Percentiles rank a stretch among this genome's conserved stretches.
Evolutionary conservation across 371 early-diverging fungal genomes (phyloP).

Genomic region (Phascolomyces articulosus): DNA sequence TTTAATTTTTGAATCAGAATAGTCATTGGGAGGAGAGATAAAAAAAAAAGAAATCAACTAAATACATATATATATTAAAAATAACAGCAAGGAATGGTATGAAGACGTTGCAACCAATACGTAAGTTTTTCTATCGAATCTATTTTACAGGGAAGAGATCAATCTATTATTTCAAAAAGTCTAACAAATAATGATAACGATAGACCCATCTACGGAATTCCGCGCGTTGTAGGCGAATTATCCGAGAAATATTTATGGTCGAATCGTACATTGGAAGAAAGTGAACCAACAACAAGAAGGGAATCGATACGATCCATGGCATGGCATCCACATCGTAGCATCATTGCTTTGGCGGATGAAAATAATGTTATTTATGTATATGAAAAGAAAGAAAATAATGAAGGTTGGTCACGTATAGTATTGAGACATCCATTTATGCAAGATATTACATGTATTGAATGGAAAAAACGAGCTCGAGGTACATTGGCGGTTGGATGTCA

Average conservation of each 20-base stretch:
- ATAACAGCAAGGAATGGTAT: too few relatives aligned
- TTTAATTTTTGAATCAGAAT: too few relatives aligned
- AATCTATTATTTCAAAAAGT: too few relatives aligned
- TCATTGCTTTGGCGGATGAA: conserved; percentile 53
- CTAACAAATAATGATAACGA: too few relatives aligned
- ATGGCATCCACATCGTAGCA: conserved; percentile 59
- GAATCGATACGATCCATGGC: conserved; percentile 29
- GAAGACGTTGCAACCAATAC: too few relatives aligned
- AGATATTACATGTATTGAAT: conserved; percentile 56
- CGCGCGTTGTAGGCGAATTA: not conserved
- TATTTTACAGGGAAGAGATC: too few relatives aligned
- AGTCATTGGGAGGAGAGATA: too few relatives aligned
- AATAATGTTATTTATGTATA: conserved; percentile 55
- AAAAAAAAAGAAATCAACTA: too few relatives aligned
- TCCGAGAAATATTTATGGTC: not conserved
- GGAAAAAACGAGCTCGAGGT: conserved; percentile 50
- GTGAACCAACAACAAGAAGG: not conserved
- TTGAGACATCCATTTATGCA: conserved; percentile 49
- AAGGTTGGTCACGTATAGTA: conserved; percentile 40
- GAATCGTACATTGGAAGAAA: not conserved
- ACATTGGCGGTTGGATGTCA: conserved; percentile 60
- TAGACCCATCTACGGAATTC: not conserved
- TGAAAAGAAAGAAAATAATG: conserved; percentile 30
- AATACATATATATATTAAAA: too few relatives aligned
- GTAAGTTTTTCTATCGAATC: too few relatives aligned